Evolutionary conservation across 768 basidiomycete species (phyloP), one percentile per base, ranked within the genome.

Genomic region (Russula emetica): DNA sequence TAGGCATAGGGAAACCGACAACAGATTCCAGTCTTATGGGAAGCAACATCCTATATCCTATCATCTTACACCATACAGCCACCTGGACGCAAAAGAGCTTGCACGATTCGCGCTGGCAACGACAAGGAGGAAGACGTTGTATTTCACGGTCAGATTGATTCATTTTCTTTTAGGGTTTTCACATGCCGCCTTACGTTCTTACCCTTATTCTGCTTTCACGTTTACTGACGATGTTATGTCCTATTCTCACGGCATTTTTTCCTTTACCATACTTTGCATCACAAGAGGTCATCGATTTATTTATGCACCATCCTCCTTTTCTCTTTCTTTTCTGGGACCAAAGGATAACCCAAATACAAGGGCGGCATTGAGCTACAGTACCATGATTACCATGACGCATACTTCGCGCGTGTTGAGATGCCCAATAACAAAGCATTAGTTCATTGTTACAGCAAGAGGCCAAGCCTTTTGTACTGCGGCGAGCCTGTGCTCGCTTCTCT

Each of bases 401-500:
- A 16, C 54, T 30, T 60, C 11, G 38, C 38, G 32, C 49, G 1
- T 20, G 24, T 44, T 24, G 24, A 52, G 28, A 56, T 49, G 26
- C 14, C 11, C 24, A 30, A 52, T 20, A 28, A 60, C 51, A 30
- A 44, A 42, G 50, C 11, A 60, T 20, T 24, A 45, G 30, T 24
- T 26, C 54, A 54, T 61, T 45, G 24, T 61, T 22, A 14, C 9
- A 16, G 30, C n/a, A 18, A 42, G n/a, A 10, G 28, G 18, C 9
- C n/a, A 11, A 30, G 24, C 9, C 28, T 61, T 61, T 61, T 61
- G 52, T 61, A 32, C 13, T 13, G 4, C 8, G 2, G 28, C 59
- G 8, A 51, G 6, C 58, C 58, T 60, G 50, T 60, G 58, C 50
- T 50, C 18, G 42, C 40, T 60, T 53, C 42, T 45, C 28, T 57